Evolutionary conservation across 805 yeast species (phyloP), one percentile per base, ranked within the genome.

Genomic region (Allodekkera sacchari): DNA sequence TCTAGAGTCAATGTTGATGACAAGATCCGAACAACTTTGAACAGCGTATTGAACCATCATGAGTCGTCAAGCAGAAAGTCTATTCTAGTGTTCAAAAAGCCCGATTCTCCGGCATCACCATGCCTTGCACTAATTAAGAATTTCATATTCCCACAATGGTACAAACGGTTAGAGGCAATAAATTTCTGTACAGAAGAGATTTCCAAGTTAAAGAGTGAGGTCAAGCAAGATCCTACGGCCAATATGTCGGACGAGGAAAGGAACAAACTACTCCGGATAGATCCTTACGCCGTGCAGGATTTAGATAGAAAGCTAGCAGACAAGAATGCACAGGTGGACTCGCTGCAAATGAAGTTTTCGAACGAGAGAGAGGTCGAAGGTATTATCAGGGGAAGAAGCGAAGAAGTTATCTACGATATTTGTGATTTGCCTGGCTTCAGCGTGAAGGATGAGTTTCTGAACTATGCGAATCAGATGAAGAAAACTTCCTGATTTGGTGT

Each of bases 211-310:
- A 36, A 41, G 1, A 42, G 42, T 18, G 28, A 25, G 4, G 31
- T 25, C 32, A 30, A 36, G 9, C 30, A 36, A 10, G 36, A 32
- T 16, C 36, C 25, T 7, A 32, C 32, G 17, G 19, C 26, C 7
- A 38, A 28, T 40, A 39, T 35, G 35, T 37, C 18, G 31, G 45
- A 27, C 10, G 53, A 36, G 27, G 52, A 33, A 28, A 37, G 37
- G 20, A 46, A 35, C 40, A 40, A 38, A 20, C 31, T 39, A 40
- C 50, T 25, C 52, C 54, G 71, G 18, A 41, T 66, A 5, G 76
- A 73, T 43, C 77, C 79, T 1, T 73, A 73, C 41, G 70, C 69
- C 4, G 53, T 59, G 8, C 57, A 64, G 31, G 69, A 67, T 27
- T 25, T 52, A 6, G 38, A 51, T 15, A 53, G 53, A 6, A 47